Conservation (phyloP, 306 rosid genomes). For the Acmispon strigosus region DNA sequence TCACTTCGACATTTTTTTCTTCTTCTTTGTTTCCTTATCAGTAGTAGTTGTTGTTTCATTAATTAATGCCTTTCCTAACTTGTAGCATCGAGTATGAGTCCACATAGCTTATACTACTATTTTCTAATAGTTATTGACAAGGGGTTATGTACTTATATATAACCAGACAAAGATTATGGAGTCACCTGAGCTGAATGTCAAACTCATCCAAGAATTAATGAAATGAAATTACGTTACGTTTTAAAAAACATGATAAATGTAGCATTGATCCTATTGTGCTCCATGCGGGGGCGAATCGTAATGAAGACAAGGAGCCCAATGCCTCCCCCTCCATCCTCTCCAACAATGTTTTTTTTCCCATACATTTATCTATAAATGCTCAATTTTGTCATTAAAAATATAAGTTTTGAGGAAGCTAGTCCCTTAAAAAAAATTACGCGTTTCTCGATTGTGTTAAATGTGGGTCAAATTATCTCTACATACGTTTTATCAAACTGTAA, state of each 20-base stretch:
- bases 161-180: conserved; percentile 4
- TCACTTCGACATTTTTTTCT: too few relatives aligned
- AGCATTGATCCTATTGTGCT: background rate
- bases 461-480: too few relatives aligned
- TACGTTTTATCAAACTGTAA: too few relatives aligned
- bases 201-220: background rate
- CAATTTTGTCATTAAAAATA: too few relatives aligned
- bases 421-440: too few relatives aligned
- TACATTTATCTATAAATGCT: too few relatives aligned
- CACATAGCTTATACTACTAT: too few relatives aligned
- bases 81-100: background rate
- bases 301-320: too few relatives aligned
- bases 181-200: conserved; percentile 2
- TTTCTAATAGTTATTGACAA: background rate
- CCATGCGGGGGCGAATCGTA: background rate
- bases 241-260: background rate
- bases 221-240: conserved; percentile 1
- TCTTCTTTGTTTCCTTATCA: background rate
- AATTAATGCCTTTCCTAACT: background rate
- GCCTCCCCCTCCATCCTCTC: too few relatives aligned
- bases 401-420: too few relatives aligned
- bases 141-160: background rate
- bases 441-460: too few relatives aligned
- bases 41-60: background rate
- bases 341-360: too few relatives aligned